Base-by-base conservation (phyloP, 2,329 filamentous ascomycete species). In the Colletotrichum echinochloae region DNA sequence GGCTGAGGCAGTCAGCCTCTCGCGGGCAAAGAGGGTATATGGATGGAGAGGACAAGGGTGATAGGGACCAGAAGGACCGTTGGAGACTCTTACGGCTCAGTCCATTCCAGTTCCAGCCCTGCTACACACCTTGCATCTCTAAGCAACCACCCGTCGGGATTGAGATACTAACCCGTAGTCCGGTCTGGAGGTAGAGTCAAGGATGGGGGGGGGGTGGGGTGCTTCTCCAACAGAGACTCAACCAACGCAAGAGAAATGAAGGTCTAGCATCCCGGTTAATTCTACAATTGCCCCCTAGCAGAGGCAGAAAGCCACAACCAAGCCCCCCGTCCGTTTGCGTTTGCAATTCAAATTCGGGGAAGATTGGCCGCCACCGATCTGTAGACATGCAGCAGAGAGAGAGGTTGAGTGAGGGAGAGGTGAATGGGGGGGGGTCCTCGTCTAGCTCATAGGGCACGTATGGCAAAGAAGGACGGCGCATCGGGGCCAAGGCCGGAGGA, bases 331-430 rank as follows among this genome's bases (percentile, higher is more conserved):
- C 59, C 23, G 49, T 67, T 62, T 70, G 56, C 51, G 51, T 62
- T 70, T 66, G 63, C 35, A 56, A 56, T 65, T 30, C 30, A 57
- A 18, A 35, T 26, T 52, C 33, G 33, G 23, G 35, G 28, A 55
- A 67, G 57, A 67, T 57, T 57, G 51, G 64, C 52, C 46, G 37
- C 52, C 41, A 52, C 67, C 41, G 51, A 66, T 61, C 63, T 61
- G 63, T 55, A 56, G 41, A 54, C 30, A 52, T 61, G 54, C 59
- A 64, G 44, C 18, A 12, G 33, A 55, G 55, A 12, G 33, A 55
- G 55, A 60, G 52, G 20, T 37, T 63, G 59, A 51, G 33, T 63
- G 59, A 51, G 33, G 62, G 62, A 49, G 62, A 56, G 33, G 35
- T 56, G 37, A 35, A 33, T 37, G 41, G 23, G 16, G 41, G 41